Conservation (phyloP, 108 stramenopile genomes). For the Asterionellopsis glacialis region DNA sequence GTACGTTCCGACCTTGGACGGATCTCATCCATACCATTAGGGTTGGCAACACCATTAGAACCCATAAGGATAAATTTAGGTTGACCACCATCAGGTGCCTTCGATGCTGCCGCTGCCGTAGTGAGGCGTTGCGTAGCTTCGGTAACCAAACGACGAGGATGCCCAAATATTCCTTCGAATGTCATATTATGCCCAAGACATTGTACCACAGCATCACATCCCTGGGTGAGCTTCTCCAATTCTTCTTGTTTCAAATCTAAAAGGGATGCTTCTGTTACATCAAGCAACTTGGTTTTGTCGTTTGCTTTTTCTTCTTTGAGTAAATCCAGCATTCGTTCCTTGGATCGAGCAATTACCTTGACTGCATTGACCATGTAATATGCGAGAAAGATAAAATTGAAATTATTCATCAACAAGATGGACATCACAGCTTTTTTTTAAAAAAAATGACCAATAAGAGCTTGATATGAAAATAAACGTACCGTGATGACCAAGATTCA, state of each 20-base stretch:
- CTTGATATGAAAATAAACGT: too few species aligned
- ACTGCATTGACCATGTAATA: conserved; percentile 10
- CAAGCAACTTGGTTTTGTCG: conserved; percentile 9
- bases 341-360: conserved; percentile 37
- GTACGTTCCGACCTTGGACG: conserved; percentile 27
- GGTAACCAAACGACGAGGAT: conserved; percentile 23
- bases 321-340: conserved; percentile 23
- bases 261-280: conserved; percentile 42
- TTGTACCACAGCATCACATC: conserved; percentile 37
- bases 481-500: conserved; percentile 22
- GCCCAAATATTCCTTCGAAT: conserved; percentile 32
- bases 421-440: too few species aligned
- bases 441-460: too few species aligned
- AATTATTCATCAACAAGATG: too few species aligned
- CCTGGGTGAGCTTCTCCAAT: conserved; percentile 22
- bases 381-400: too few species aligned
- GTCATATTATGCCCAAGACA: conserved; percentile 40
- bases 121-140: conserved; percentile 17
- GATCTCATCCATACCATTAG: conserved; percentile 28
- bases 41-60: conserved; percentile 47
- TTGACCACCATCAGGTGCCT: neutral
- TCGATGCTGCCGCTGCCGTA: conserved; percentile 3
- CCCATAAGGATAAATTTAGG: conserved; percentile 53
- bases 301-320: conserved; percentile 8
- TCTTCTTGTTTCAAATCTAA: conserved; percentile 35